A percentile compares a stretch with the other conserved stretches of the same genome.
These are phyloP conservation scores for Penicillium alfredii DNA, from an alignment of 495 filamentous ascomycete genomes.

Conservation along the genomic window DNA sequence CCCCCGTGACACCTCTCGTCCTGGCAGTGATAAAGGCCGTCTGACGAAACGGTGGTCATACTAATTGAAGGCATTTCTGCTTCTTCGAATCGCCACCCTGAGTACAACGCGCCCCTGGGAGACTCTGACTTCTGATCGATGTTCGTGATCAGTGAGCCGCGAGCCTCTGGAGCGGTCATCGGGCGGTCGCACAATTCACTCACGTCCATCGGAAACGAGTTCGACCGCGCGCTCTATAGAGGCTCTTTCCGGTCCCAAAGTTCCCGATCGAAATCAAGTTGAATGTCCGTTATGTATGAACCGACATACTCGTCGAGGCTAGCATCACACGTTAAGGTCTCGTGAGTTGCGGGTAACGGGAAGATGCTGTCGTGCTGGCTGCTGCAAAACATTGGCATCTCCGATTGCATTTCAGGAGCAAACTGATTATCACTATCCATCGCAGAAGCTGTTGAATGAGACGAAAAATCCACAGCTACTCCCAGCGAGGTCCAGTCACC, in stretches of 20 bases:
- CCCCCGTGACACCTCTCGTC: neutral
- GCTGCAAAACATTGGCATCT: neutral
- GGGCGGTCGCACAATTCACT: slow-evolving; percentile 1
- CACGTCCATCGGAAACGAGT: neutral
- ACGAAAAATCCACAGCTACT: neutral
- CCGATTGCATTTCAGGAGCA: neutral
- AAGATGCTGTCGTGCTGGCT: neutral
- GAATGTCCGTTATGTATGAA: neutral
- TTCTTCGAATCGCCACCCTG: slow-evolving; percentile 1
- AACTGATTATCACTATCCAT: neutral
- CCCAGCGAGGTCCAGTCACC: slow-evolving; percentile 1
- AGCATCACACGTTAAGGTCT: neutral
- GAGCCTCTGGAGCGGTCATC: neutral
- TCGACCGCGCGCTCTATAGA: slow-evolving; percentile 3
- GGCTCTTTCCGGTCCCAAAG: neutral
- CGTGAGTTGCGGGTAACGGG: neutral
- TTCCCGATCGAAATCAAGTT: neutral
- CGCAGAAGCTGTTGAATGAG: neutral
- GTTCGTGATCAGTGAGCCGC: neutral
- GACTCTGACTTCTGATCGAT: neutral
- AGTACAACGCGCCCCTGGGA: neutral
- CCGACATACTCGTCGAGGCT: slow-evolving; percentile 1
- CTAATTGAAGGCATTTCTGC: slow-evolving; percentile 6
- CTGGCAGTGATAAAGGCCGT: slow-evolving; percentile 2
- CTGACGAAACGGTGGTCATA: neutral